These are phyloP conservation scores for Phytophthora uliginosa DNA, from an alignment of 352 stramenopile genomes.

Conservation along the genomic window DNA sequence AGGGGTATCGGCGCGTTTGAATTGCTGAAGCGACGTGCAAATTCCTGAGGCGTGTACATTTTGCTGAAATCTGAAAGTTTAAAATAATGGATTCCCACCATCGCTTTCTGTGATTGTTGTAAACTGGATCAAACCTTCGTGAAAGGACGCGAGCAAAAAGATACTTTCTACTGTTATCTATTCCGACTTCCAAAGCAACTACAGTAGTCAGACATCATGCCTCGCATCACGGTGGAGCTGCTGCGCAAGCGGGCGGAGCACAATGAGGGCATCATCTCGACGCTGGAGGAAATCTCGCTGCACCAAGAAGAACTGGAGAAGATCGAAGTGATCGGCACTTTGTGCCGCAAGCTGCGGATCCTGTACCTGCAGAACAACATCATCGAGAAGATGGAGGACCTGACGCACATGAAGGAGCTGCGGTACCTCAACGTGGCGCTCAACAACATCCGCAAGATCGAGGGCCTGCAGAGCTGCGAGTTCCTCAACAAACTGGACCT, in stretches of 20 bases:
- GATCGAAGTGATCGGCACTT: slow-evolving; percentile 92
- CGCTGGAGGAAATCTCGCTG: slow-evolving; percentile 95
- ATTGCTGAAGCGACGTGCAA: too few species aligned
- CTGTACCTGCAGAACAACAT: slow-evolving; percentile 98
- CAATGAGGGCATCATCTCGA: slow-evolving; percentile 95
- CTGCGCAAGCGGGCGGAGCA: slow-evolving; percentile 94
- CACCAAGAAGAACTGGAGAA: slow-evolving; percentile 95
- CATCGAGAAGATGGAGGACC: slow-evolving; percentile 94
- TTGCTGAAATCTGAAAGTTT: too few species aligned
- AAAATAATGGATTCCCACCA: too few species aligned
- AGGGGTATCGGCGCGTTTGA: neutral
- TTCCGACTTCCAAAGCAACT: too few species aligned
- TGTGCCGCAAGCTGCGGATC: slow-evolving; percentile 94
- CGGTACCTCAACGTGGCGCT: slow-evolving; percentile 97
- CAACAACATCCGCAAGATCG: slow-evolving; percentile 95
- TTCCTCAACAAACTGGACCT: slow-evolving; percentile 95
- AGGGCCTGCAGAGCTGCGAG: slow-evolving; percentile 87
- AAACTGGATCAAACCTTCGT: too few species aligned
- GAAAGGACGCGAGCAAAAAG: too few species aligned
- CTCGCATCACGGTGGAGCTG: slow-evolving; percentile 84
- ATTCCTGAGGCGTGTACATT: too few species aligned
- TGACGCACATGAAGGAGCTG: slow-evolving; percentile 95
- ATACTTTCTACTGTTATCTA: too few species aligned
- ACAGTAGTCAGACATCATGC: slow-evolving; percentile 36
- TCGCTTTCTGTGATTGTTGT: too few species aligned